These are phyloP conservation scores for Ceraceosorus guamensis DNA, from an alignment of 1,284 basidiomycete genomes.

Conservation along the genomic window DNA sequence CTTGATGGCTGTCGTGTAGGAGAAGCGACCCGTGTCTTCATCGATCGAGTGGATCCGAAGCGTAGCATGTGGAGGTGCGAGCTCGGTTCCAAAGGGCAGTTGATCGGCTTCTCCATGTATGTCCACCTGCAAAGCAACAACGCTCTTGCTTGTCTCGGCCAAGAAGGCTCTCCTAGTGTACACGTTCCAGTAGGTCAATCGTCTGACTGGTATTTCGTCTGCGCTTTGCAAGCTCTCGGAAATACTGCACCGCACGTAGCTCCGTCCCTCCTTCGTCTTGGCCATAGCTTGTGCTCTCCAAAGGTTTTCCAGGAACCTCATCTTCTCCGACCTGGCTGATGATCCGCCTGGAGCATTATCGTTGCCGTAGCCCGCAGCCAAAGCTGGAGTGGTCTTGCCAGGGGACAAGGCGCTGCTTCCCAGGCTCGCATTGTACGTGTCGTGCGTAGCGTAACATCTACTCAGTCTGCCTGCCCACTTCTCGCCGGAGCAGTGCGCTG, in stretches of 20 bases:
- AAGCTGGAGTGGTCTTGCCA: too few species aligned
- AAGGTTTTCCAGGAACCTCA: conserved; percentile 42
- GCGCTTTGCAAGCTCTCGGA: conserved; percentile 21
- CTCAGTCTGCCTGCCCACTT: conserved; percentile 27
- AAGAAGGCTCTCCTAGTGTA: conserved; percentile 19
- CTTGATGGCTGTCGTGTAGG: conserved; percentile 21
- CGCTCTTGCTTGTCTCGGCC: conserved; percentile 15
- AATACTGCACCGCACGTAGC: conserved; percentile 27
- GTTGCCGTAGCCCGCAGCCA: neutral
- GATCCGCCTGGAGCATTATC: conserved; percentile 6
- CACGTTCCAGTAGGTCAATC: conserved; percentile 36
- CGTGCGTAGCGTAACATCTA: conserved; percentile 31
- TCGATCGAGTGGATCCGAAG: conserved; percentile 27
- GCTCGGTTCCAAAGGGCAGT: conserved; percentile 22
- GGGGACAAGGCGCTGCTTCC: neutral
- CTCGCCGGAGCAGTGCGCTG: conserved; percentile 26
- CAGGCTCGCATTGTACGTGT: conserved; percentile 16
- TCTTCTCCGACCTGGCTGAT: conserved; percentile 32
- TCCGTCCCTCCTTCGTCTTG: conserved; percentile 24
- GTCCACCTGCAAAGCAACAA: conserved; percentile 24
- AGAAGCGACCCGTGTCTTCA: conserved; percentile 21
- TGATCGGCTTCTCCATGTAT: conserved; percentile 8
- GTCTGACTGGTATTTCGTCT: conserved; percentile 17
- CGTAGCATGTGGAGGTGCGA: conserved; percentile 20
- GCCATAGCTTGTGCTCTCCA: conserved; percentile 42